Percentiles rank a stretch among this genome's conserved stretches.
Conservation (phyloP, 306 rosid genomes). For the Quercus dentata region DNA sequence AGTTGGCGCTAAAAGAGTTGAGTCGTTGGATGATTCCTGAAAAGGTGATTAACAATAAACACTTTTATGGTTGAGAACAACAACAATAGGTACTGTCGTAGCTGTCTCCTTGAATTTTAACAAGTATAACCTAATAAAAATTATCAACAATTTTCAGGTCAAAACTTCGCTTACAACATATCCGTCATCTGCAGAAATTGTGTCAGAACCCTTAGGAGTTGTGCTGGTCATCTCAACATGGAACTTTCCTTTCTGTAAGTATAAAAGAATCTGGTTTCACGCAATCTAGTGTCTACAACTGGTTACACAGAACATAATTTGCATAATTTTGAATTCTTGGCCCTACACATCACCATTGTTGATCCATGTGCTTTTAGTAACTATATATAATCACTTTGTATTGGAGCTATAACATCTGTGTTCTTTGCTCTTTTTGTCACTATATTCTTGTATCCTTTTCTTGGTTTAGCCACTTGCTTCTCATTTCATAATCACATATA, state of each 20-base stretch:
- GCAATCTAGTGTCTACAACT: neutral
- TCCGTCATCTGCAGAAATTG: constrained; percentile 87
- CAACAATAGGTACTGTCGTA: neutral
- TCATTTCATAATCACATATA: neutral
- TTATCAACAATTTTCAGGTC: constrained; percentile 40
- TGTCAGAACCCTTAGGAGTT: constrained; percentile 86
- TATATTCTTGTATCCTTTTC: neutral
- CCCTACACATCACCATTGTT: neutral
- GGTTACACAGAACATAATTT: neutral
- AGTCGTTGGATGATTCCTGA: constrained; percentile 71
- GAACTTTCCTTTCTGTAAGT: constrained; percentile 84
- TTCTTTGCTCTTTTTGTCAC: neutral
- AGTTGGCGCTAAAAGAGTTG: constrained; percentile 58
- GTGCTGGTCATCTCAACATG: constrained; percentile 89
- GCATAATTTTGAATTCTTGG: neutral
- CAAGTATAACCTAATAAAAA: constrained; percentile 2
- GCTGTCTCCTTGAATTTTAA: neutral
- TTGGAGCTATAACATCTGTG: neutral
- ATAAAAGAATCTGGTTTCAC: constrained; percentile 11
- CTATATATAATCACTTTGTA: neutral
- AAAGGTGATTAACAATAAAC: constrained; percentile 38
- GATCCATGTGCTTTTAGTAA: neutral
- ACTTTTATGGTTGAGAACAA: neutral
- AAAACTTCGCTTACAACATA: constrained; percentile 63
- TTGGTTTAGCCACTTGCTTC: neutral